Base-by-base conservation (phyloP, 805 yeast species). In the Wickerhamiella occidentalis region DNA sequence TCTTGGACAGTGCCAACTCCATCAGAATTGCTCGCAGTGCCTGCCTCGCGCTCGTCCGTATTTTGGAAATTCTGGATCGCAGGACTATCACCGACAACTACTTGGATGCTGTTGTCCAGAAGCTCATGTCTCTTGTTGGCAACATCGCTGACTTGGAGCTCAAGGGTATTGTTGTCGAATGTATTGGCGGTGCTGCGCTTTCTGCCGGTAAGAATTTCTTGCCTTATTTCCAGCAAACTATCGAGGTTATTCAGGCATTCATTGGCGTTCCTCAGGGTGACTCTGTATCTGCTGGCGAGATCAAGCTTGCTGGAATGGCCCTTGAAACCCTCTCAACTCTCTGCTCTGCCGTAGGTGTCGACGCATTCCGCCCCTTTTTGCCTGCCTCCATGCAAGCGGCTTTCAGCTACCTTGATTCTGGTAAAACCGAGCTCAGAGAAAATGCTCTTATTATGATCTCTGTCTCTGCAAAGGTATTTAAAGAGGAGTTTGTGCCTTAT, bases 321-420 rank as follows among this genome's bases (percentile, higher is more conserved):
- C 81, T 92, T 57, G 99, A 92, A 71, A 83, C 92, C 61, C 77
- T 92, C 56, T 84, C 96, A 41, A 82, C 96, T 13, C 80, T 92
- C 83, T 96, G 95, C 50, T 78, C 88, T 66, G 96, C 99, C 50
- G 96, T 92, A 52, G 95, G 96, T 55, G 82, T 92, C 49, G 90
- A 82, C 58, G 73, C 86, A 0, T 92, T 92, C 69, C 77, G 85
- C 38, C 78, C 83, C 41, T 86, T 77, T 64, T 95, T 96, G 47
- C 80, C 80, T 62, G 90, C 95, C 22, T 75, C 88, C 64, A 85
- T 87, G 57, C 83, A 84, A 63, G 85, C 96, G 52, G 88, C 96
- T 25, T 82, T 85, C 63, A 72, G 72, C 51, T 80, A 94, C 49
- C 75, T 90, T 57, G 74, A 77, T 56, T 78, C 90, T 29, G 83